Evolutionary conservation across 140 eudicot species (phyloP), one percentile per base, ranked within the genome.

Genomic region (Senecio squalidus): DNA sequence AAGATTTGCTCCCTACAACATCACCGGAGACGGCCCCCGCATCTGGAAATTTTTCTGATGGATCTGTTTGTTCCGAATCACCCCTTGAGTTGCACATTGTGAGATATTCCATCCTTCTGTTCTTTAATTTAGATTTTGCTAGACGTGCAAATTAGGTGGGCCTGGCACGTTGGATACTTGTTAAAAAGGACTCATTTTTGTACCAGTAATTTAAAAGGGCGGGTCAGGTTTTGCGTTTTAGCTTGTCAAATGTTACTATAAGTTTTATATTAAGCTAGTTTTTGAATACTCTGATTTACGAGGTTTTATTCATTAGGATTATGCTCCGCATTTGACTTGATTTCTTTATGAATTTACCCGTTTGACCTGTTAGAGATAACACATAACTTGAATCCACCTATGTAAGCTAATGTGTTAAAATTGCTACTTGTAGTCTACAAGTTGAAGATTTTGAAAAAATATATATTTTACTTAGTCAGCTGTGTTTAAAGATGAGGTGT

Each of bases 21-120:
- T 68, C 87, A 53, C 67, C 80, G 6, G 79, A 67, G 44, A 55
- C 72, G 13, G 83, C 78, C 20, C 47, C 64, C 38, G 69, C 66
- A 53, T 51, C 70, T 49, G 79, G 60, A 48, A 66, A 70, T 60
- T 46, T 82, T 36, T 36, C 70, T 51, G 84, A 83, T 71, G 69
- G 79, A 48, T 68, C 78, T 60, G 60, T 74, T 63, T 77, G 78
- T 61, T 34, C 95, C 20, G 87, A 90, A 78, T 73, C 89, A 50
- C 96, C 98, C 57, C 79, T 92, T 58, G 82, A 92, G 62, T 74
- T 92, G 54, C 95, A 92, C 79, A 79, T 92, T 31, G 98, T 92
- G 64, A 79, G 92, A 69, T 66, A 34, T 22, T 64, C 26, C 60
- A 30, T 58, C 36, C 25, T 57, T 55, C 13, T 1, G 13, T 2